Conservation (phyloP, 2,329 filamentous ascomycete genomes). For the Talaromyces rugulosus region DNA sequence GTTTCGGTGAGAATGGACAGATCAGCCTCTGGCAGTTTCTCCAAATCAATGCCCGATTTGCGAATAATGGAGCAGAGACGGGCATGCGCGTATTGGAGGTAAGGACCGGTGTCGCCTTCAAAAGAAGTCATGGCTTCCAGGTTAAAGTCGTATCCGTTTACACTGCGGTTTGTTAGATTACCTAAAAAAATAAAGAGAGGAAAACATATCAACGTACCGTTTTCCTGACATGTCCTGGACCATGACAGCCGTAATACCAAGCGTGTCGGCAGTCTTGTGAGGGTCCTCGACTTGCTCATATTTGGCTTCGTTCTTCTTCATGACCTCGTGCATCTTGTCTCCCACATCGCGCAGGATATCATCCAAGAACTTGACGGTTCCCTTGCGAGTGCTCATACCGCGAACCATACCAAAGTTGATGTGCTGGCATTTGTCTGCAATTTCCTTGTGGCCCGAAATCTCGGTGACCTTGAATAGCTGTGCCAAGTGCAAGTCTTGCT, state of each 20-base stretch:
- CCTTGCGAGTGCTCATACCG: conserved; percentile 62
- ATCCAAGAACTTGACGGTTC: conserved; percentile 69
- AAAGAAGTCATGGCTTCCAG: conserved; percentile 63
- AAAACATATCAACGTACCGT: conserved; percentile 52
- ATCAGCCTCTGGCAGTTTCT: conserved; percentile 53
- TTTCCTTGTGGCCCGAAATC: conserved; percentile 57
- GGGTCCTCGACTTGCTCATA: conserved; percentile 87
- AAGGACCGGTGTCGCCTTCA: conserved; percentile 62
- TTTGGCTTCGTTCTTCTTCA: conserved; percentile 85
- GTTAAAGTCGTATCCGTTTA: conserved; percentile 64
- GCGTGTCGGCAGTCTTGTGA: conserved; percentile 72
- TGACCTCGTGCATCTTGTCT: conserved; percentile 97
- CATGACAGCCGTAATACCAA: conserved; percentile 95
- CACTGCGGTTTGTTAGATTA: conserved; percentile 37
- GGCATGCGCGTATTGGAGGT: conserved; percentile 62
- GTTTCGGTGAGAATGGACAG: conserved; percentile 58
- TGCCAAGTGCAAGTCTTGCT: conserved; percentile 62
- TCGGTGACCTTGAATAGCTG: conserved; percentile 64
- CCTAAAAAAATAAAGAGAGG: conserved; percentile 19
- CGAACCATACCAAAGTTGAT: conserved; percentile 65
- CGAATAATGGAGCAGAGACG: conserved; percentile 57
- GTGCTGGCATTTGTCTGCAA: conserved; percentile 57
- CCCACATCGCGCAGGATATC: conserved; percentile 74
- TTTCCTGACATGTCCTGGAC: conserved; percentile 97
- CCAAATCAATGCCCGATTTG: conserved; percentile 47